Conservation (phyloP, 768 basidiomycete species). For the Rhizopogon vinicolor region DNA sequence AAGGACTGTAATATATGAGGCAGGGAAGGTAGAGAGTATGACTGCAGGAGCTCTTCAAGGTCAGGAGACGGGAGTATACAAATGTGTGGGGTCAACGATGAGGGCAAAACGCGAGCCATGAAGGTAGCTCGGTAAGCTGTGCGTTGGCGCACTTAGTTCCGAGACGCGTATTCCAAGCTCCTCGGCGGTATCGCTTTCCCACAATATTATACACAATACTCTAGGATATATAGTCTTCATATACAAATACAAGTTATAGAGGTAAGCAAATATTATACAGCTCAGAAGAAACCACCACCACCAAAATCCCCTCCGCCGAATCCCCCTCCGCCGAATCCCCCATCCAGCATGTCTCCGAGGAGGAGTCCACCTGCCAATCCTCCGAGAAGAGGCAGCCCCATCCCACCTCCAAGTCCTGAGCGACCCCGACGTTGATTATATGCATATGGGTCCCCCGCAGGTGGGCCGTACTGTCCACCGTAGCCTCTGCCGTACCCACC, state of each 20-base stretch:
- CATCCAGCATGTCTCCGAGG: slow-evolving; percentile 40
- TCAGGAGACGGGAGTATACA: slow-evolving; percentile 71
- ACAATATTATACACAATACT: not conserved
- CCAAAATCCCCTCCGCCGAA: slow-evolving; percentile 16
- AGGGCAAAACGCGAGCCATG: slow-evolving; percentile 56
- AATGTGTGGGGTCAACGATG: slow-evolving; percentile 78
- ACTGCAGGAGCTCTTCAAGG: slow-evolving; percentile 53
- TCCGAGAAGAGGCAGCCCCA: slow-evolving; percentile 38
- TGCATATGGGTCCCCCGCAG: slow-evolving; percentile 4
- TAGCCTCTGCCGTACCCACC: slow-evolving; percentile 10
- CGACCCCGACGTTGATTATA: slow-evolving; percentile 10
- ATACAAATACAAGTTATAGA: not conserved
- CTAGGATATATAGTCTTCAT: not conserved
- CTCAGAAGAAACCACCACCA: slow-evolving; percentile 15
- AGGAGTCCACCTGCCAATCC: slow-evolving; percentile 48
- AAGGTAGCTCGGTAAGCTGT: not conserved
- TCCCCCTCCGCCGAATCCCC: slow-evolving; percentile 25
- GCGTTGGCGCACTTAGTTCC: not conserved
- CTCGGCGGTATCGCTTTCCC: not conserved
- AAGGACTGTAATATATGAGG: slow-evolving; percentile 79
- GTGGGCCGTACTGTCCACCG: not conserved
- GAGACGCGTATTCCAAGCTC: not conserved
- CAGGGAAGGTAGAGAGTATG: slow-evolving; percentile 61
- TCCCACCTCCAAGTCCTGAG: slow-evolving; percentile 20
- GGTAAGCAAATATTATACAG: not conserved